These are phyloP conservation scores for Mariannaea sp. DNA, from an alignment of 2,329 filamentous ascomycete genomes.

Conservation along the genomic window DNA sequence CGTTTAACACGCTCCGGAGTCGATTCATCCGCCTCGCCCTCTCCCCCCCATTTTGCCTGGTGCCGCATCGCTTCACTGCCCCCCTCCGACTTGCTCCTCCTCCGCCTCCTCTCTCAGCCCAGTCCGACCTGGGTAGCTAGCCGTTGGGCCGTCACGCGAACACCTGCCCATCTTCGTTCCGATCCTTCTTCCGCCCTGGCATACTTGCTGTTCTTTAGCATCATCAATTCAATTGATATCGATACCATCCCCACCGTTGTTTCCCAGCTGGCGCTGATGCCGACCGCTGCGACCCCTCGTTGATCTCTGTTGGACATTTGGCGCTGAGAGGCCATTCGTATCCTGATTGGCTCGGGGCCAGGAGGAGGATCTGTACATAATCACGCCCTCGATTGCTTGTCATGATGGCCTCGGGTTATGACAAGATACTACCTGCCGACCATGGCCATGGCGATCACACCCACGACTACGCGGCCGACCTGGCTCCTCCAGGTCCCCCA, in stretches of 20 bases:
- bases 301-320: constrained; percentile 41
- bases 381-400: constrained; percentile 34
- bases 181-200: constrained; percentile 24
- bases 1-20: constrained; percentile 33
- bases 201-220: constrained; percentile 26
- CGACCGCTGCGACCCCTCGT: constrained; percentile 42
- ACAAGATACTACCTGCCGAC: constrained; percentile 48
- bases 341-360: constrained; percentile 34
- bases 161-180: constrained; percentile 27
- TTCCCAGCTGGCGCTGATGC: constrained; percentile 44
- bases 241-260: constrained; percentile 25
- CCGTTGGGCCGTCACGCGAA: constrained; percentile 39
- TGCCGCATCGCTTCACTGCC: constrained; percentile 37
- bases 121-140: constrained; percentile 31
- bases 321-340: constrained; percentile 38
- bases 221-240: constrained; percentile 39
- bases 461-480: constrained; percentile 38
- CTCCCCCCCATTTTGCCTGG: constrained; percentile 29
- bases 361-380: constrained; percentile 35
- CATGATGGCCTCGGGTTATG: constrained; percentile 55
- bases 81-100: constrained; percentile 36
- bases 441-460: constrained; percentile 41
- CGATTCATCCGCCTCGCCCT: constrained; percentile 19
- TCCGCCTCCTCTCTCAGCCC: constrained; percentile 26
- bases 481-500: constrained; percentile 39